Evolutionary conservation across 305 asterid species (phyloP), one percentile per base, ranked within the genome.

Genomic region (Rubia balearica): DNA sequence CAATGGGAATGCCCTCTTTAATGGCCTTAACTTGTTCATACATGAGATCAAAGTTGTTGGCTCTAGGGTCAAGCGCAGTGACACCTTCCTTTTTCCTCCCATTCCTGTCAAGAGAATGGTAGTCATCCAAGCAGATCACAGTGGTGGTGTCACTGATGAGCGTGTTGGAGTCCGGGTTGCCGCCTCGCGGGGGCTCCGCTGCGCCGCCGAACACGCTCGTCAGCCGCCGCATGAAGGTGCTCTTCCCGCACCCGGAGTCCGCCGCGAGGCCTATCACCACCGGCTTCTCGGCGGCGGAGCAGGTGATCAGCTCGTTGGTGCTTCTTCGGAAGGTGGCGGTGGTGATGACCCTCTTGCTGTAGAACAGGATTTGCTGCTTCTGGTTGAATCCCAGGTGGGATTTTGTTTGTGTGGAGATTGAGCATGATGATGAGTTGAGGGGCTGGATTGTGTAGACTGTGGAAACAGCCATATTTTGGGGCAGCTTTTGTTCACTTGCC

Each of bases 151-250:
- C 96, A 70, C 97, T 91, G 8, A 95, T 87, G 7, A 95, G 88
- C 24, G 97, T 95, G 85, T 95, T 95, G 0, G 98, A 95, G 74
- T 95, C 99, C 0, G 99, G 98, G 68, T 92, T 95, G 10, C 98
- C 98, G 17, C 99, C 99, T 75, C 63, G 88, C 5, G 99, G 98
- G 0, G 99, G 97, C 86, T 88, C 98, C 10, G 96, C 98, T 4
- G 96, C 97, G 12, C 99, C 99, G 10, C 99, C 99, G 68, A 95
- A 91, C 3, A 95, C 99, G 71, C 97, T 91, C 19, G 99, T 95
- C 17, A 95, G 84, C 75, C 98, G 84, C 72, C 99, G 82, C 99
- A 95, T 95, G 89, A 95, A 95, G 1, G 99, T 95, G 65, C 97
- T 90, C 72, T 95, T 95, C n/a, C 99, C 98, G 75, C 99, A 95